Evolutionary conservation across 1,284 basidiomycete genomes (phyloP), one percentile per base, ranked within the genome.

Genomic region (Omphalotus olearius): DNA sequence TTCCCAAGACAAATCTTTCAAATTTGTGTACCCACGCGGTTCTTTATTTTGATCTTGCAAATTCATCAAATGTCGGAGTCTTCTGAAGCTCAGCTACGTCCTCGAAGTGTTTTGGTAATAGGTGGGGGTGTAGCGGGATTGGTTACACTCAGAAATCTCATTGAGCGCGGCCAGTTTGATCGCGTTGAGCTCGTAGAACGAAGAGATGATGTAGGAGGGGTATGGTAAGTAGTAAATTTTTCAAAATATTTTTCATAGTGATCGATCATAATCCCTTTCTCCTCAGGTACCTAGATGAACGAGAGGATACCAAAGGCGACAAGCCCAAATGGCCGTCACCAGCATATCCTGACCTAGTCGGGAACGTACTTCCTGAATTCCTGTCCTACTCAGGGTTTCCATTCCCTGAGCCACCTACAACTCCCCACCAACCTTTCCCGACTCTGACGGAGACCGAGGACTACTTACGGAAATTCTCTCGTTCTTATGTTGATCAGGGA

Each of bases 311-410:
- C 44, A 28, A 23, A 39, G 9, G 25, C 46, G 10, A 47, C 44
- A 50, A 45, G 39, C 64, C 67, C 13, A 61, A 64, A 16, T 78
- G 73, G 74, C 65, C 69, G 0, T 71, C 72, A 3, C 73, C 75
- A 1, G 71, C 74, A 0, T 79, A 79, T 52, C 68, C 68, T 10
- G 69, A 63, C 10, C 58, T 78, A 40, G 66, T 78, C 39, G 74
- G 77, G 20, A 79, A 78, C 50, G 72, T 77, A 42, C 63, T 76
- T 4, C 73, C 76, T 1, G 68, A 74, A 42, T 76, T 69, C 50
- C 63, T 77, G 6, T 70, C 70, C 3, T 75, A 74, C 59, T 72
- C 74, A 5, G 61, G 58, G 9, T 45, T 52, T 33, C 66, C 68
- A 4, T 74, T 73, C 45, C 69, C 70, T 10, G 51, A 57, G 3